A percentile compares a stretch with the other conserved stretches of the same genome.
phyloP scores from a whole-genome alignment of 805 yeast genomes.

The Sugiyamaella americana region DNA sequence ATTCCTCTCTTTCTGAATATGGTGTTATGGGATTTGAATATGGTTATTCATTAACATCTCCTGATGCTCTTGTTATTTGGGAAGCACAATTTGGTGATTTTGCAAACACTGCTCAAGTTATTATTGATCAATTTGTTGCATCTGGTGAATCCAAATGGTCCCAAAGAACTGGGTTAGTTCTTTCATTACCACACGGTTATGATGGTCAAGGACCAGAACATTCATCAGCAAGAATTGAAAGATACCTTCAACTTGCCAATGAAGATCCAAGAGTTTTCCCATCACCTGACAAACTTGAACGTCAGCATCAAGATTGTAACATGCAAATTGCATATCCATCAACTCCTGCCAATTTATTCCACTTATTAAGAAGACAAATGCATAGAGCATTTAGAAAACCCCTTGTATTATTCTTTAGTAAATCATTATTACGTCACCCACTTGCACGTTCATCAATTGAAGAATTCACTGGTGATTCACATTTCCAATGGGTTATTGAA shows the following conservation, averaged over 20 bases:
- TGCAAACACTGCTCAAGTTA: conserved; percentile 98
- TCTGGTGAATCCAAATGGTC: conserved; percentile 98
- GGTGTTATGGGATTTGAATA: conserved; percentile 99
- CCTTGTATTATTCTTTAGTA: conserved; percentile 80
- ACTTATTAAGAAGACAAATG: conserved; percentile 95
- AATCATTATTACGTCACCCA: conserved; percentile 93
- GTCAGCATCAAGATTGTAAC: conserved; percentile 99
- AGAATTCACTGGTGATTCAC: conserved; percentile 88
- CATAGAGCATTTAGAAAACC: conserved; percentile 95
- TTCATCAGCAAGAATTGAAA: conserved; percentile 94
- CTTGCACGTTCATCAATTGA: conserved; percentile 78
- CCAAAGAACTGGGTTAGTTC: conserved; percentile 93
- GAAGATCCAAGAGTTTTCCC: conserved; percentile 97
- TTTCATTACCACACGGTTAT: conserved; percentile 97
- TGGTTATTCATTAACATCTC: conserved; percentile 96
- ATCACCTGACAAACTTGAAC: conserved; percentile 72
- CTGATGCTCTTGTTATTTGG: conserved; percentile 97
- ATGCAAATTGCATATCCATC: conserved; percentile 98
- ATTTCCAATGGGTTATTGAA: conserved; percentile 94
- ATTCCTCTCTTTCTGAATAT: conserved; percentile 95
- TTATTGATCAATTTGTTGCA: conserved; percentile 92
- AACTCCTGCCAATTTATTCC: conserved; percentile 96
- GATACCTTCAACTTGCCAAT: conserved; percentile 91
- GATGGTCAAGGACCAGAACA: conserved; percentile 99
- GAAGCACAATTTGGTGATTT: conserved; percentile 99